Evolutionary conservation across 805 yeast species (phyloP).

Genomic region (Crinitomyces ghanaensis): DNA sequence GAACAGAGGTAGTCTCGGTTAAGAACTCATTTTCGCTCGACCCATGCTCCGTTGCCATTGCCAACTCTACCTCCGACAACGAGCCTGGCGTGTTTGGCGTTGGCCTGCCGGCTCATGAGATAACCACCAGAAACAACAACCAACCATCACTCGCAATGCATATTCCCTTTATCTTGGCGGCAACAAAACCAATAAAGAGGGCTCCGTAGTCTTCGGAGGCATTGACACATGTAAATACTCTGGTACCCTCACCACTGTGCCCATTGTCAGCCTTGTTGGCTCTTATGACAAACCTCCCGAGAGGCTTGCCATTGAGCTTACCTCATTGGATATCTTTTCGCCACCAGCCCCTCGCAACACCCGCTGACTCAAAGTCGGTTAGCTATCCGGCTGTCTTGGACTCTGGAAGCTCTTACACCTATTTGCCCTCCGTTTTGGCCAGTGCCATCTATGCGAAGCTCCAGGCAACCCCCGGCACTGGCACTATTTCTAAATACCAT

Average conservation of each 20-base stretch:
- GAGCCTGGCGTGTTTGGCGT: conserved; percentile 15
- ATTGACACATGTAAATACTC: conserved; percentile 32
- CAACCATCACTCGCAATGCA: conserved; percentile 29
- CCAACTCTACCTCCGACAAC: conserved; percentile 52
- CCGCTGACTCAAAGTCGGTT: too few species aligned
- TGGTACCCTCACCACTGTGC: conserved; percentile 29
- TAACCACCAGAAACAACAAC: too few species aligned
- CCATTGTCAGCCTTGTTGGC: conserved; percentile 17
- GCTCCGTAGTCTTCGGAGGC: conserved; percentile 36
- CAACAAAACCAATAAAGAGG: conserved; percentile 21
- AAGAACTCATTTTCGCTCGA: conserved; percentile 36
- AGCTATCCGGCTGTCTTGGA: conserved; percentile 38
- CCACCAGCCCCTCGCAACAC: too few species aligned
- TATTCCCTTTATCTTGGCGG: conserved; percentile 37
- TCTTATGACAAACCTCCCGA: conserved; percentile 4
- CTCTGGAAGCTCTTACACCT: conserved; percentile 45
- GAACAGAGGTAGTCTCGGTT: conserved; percentile 22
- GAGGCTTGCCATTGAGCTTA: too few species aligned
- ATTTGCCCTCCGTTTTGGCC: conserved; percentile 32
- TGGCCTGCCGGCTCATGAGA: conserved; percentile 14
- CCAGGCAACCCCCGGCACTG: conserved; percentile 32
- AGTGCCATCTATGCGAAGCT: conserved; percentile 25
- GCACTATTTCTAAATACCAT: conserved; percentile 27
- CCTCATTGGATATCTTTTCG: too few species aligned
- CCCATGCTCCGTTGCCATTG: conserved; percentile 47